These are phyloP conservation scores for Neurospora discreta DNA, from an alignment of 495 filamentous ascomycete species.

Conservation along the genomic window DNA sequence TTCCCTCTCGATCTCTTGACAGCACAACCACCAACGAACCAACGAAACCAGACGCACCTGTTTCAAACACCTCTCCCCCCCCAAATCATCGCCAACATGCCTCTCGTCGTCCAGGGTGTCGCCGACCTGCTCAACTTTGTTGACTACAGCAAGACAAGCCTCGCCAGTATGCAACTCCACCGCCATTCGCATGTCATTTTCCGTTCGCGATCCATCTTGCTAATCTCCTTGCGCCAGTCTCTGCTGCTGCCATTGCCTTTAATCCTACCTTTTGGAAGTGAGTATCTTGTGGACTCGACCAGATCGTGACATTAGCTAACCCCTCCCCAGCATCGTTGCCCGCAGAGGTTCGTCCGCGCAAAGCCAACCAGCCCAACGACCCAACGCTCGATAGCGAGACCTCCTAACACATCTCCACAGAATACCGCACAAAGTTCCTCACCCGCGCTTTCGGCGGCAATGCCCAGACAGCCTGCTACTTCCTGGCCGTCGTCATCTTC, in stretches of 20 bases:
- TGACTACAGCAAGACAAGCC: conserved; percentile 53
- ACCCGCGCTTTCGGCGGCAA: conserved; percentile 79
- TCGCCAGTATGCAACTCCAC: conserved; percentile 38
- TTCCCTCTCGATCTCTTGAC: background rate
- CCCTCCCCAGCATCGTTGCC: conserved; percentile 43
- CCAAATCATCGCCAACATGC: background rate
- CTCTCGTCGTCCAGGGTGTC: background rate
- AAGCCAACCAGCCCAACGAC: background rate
- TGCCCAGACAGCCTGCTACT: conserved; percentile 76
- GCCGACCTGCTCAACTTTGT: conserved; percentile 37
- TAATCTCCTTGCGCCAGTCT: conserved; percentile 38
- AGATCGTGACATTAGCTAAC: background rate
- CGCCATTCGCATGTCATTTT: conserved; percentile 3
- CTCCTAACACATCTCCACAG: conserved; percentile 31
- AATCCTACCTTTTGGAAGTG: conserved; percentile 79
- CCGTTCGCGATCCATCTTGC: background rate
- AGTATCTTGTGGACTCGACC: conserved; percentile 13
- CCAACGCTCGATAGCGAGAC: background rate
- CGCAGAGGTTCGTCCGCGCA: conserved; percentile 45
- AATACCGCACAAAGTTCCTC: conserved; percentile 82
- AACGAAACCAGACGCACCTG: background rate
- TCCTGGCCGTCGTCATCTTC: conserved; percentile 82
- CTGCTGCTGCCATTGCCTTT: conserved; percentile 56
- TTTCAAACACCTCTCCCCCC: background rate
- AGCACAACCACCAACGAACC: background rate